Base-by-base conservation (phyloP, 495 filamentous ascomycete genomes). In the Penicillium nucicola region DNA sequence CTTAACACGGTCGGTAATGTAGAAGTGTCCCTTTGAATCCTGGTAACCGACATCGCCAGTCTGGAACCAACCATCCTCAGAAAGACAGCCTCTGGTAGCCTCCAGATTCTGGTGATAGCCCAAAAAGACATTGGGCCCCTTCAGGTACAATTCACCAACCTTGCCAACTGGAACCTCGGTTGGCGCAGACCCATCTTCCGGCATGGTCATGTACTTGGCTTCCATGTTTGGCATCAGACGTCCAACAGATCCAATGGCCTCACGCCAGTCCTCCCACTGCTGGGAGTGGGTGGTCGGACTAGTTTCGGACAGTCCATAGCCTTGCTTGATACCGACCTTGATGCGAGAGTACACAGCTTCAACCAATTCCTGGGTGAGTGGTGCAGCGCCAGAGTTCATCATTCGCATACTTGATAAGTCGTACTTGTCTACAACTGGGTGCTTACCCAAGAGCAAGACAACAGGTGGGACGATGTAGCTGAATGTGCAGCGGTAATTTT, bases 371-470 rank as follows among this genome's bases (percentile, higher is more conserved):
- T 78, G 73, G 0, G 89, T 95, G 33, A 97, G 71, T 1, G 93
- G 93, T 3, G 93, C 93, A 1, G 92, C 93, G 7, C 90, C 93
- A 2, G 83, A 92, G 69, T 89, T 95, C 72, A 96, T 72, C 84
- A 92, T 90, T 31, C 85, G 84, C 12, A 98, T 57, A 17, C 77
- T 84, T 12, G 80, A 85, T 14, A 98, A 71, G 66, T 98, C 84
- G 64, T 92, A 96, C 55, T 89, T 88, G 37, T 69, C 76, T 10
- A 96, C 82, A 4, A 80, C 61, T 0, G 91, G 88, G 62, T 88
- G 80, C 61, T 96, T 96, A 53, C 81, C 80, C 3, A 98, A 78
- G 0, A 87, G 78, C 0, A 97, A 76, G 1, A 96, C 77, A 0
- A 98, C 81, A 0, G 93, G 93, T 3, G 93, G 93, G 0, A 90